phyloP scores from a whole-genome alignment of 345 rosid species.

The Brassica rapa region DNA sequence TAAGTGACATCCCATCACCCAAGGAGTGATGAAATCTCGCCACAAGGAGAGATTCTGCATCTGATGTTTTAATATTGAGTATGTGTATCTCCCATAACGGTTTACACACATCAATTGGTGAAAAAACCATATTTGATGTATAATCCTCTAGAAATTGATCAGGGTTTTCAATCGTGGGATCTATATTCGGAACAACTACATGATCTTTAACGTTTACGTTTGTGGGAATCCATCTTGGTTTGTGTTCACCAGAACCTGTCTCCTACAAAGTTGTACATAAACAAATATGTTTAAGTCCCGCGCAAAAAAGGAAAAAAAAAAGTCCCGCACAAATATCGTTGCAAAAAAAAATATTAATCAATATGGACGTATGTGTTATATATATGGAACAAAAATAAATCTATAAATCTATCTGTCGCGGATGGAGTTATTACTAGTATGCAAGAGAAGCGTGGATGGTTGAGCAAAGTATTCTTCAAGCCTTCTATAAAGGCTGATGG shows the following conservation, averaged over 20 bases:
- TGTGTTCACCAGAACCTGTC: background rate
- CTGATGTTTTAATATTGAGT: background rate
- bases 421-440: slow-evolving; percentile 32
- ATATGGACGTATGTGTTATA: background rate
- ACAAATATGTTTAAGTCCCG: background rate
- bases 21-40: background rate
- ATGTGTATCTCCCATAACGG: slow-evolving; percentile 5
- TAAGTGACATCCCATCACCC: background rate
- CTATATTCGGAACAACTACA: background rate
- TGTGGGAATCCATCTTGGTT: background rate
- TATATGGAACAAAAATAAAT: too few relatives aligned
- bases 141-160: background rate
- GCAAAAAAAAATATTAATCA: background rate
- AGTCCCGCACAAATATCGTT: too few relatives aligned
- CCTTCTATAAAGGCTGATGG: slow-evolving; percentile 48
- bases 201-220: background rate
- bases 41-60: background rate
- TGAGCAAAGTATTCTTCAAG: slow-evolving; percentile 53
- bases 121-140: slow-evolving; percentile 9
- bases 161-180: background rate
- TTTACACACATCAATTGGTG: slow-evolving; percentile 7
- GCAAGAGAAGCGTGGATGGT: slow-evolving; percentile 86
- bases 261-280: background rate
- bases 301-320: background rate
- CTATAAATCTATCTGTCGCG: too few relatives aligned